These are phyloP conservation scores for Hypomyces rosellus DNA, from an alignment of 2,329 filamentous ascomycete species.

Conservation along the genomic window DNA sequence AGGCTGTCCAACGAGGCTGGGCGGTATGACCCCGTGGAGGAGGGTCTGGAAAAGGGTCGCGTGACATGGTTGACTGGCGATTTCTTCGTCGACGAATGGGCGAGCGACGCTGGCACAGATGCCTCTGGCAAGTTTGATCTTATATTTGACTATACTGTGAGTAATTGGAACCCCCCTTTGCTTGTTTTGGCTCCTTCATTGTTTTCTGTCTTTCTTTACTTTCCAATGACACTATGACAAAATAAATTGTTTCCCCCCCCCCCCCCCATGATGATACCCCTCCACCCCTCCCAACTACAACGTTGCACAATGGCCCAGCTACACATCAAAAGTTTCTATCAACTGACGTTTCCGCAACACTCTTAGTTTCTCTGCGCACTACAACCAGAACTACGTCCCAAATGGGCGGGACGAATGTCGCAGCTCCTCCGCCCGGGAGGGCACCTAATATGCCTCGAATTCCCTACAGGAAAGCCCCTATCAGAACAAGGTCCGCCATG, in stretches of 20 bases:
- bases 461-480: slow-evolving; percentile 65
- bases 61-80: slow-evolving; percentile 55
- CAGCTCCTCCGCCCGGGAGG: slow-evolving; percentile 44
- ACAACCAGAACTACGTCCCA: slow-evolving; percentile 43
- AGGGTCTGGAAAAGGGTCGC: slow-evolving; percentile 39
- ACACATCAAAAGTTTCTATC: too few relatives aligned
- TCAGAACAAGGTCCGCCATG: slow-evolving; percentile 65
- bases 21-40: slow-evolving; percentile 35
- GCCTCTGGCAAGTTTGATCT: slow-evolving; percentile 54
- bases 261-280: too few relatives aligned
- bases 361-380: slow-evolving; percentile 58
- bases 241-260: background rate
- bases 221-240: background rate
- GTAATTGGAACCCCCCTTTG: slow-evolving; percentile 14
- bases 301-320: background rate
- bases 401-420: slow-evolving; percentile 48
- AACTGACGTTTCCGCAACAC: background rate
- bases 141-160: slow-evolving; percentile 58
- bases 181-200: too few relatives aligned
- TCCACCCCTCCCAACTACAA: background rate
- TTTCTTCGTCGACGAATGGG: slow-evolving; percentile 59
- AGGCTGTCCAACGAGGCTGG: slow-evolving; percentile 31
- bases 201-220: background rate
- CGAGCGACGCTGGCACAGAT: slow-evolving; percentile 33
- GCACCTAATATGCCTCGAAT: slow-evolving; percentile 64